Base-by-base conservation (phyloP, 495 filamentous ascomycete genomes). In the Tuber umbilicatum region DNA sequence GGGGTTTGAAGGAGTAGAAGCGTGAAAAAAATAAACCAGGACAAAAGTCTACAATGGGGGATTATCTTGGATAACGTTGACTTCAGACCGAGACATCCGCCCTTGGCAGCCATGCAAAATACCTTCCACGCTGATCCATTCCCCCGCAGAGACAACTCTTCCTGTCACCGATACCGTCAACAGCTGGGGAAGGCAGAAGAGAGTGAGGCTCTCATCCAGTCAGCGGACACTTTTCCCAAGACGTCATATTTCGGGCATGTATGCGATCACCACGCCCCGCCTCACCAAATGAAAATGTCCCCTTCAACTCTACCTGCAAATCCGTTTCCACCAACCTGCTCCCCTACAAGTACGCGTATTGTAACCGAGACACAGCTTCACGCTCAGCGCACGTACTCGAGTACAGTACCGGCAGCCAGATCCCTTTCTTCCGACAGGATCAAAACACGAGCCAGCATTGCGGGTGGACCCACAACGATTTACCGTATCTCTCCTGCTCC, bases 221-320 rank as follows among this genome's bases (percentile, higher is more conserved):
- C n/a, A n/a, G n/a, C n/a, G n/a, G n/a, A n/a, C n/a, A n/a, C n/a
- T n/a, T n/a, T n/a, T 27, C 50, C 50, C 50, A 60, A 60, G 43
- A 75, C 41, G 74, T 73, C 70, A 73, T 31, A 31, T 60, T 37
- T 41, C 40, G 64, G 42, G 70, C 27, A 40, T 31, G 60, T 39
- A 40, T 31, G 60, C 43, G n/a, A 27, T 27, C 37, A 17, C 31
- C 9, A 50, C 37, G 45, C 68, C 60, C 50, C 67, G 70, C 67
- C 45, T 27, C 55, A 73, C 67, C 39, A 70, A 70, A 23, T 7
- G 16, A 27, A 70, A 39, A 70, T 5, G n/a, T 16, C 47, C 47
- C 47, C n/a, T n/a, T 50, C 23, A 17, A 7, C 6, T n/a, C 47
- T n/a, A 17, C 43, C 16, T 5, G 5, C 43, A 45, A 2, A 5